A percentile compares a stretch with the other conserved stretches of the same genome.
Conservation (phyloP, 2,329 filamentous ascomycete genomes). For the Aspergillus aculeatinus region DNA sequence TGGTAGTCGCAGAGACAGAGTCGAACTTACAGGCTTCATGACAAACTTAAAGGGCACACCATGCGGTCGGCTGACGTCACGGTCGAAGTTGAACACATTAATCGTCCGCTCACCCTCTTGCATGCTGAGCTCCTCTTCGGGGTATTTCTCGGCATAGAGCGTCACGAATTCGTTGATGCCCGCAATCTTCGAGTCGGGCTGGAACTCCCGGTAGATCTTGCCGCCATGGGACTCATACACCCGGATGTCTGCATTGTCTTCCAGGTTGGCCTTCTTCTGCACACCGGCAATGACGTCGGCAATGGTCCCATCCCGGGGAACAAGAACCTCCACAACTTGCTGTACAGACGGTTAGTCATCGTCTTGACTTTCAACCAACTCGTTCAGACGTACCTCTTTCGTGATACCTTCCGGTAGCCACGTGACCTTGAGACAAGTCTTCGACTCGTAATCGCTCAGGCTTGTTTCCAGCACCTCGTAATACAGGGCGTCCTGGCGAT, state of each 20-base stretch:
- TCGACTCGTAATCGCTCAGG: constrained; percentile 86
- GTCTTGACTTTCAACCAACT: neutral
- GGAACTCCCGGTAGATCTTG: constrained; percentile 79
- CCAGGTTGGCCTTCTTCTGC: constrained; percentile 75
- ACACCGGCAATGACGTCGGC: constrained; percentile 74
- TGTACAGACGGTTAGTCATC: constrained; percentile 38
- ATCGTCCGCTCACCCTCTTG: constrained; percentile 70
- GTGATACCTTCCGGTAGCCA: constrained; percentile 87
- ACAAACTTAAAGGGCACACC: constrained; percentile 90
- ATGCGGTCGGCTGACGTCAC: constrained; percentile 78
- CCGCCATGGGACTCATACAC: constrained; percentile 80
- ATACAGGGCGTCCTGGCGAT: constrained; percentile 75
- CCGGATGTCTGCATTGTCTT: constrained; percentile 73
- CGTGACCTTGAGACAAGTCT: constrained; percentile 79
- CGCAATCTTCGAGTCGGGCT: constrained; percentile 68
- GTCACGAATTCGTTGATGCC: constrained; percentile 82
- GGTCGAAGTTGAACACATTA: constrained; percentile 88
- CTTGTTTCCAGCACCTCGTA: constrained; percentile 96
- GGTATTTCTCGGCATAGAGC: constrained; percentile 77
- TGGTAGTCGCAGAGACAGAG: neutral
- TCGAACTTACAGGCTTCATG: constrained; percentile 67
- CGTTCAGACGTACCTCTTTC: constrained; percentile 67
- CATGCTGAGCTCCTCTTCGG: constrained; percentile 62
- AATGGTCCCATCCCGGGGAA: constrained; percentile 80
- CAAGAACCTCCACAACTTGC: constrained; percentile 78